Evolutionary conservation across 2,329 filamentous ascomycete species (phyloP), one percentile per base, ranked within the genome.

Genomic region (Penicillium crustosum): DNA sequence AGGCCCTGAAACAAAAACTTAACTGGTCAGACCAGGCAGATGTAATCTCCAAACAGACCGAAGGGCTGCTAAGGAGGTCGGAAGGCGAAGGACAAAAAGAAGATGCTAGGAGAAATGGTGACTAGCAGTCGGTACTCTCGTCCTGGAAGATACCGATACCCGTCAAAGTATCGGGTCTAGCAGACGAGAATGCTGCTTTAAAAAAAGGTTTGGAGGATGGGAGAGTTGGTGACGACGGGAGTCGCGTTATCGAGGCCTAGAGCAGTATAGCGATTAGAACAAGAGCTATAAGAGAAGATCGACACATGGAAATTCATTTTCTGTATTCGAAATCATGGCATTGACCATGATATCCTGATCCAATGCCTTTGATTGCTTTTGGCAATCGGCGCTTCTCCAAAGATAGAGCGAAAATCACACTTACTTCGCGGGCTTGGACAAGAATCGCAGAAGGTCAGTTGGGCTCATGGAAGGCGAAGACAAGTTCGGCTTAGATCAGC

Each of bases 371-470:
- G n/a, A 52, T 31, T 17, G 48, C 23, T 17, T 31, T 51, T 45
- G 29, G 17, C 19, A 35, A 36, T 25, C 5, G 27, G 7, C 35
- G 9, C 12, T 15, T 48, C 23, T 55, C 41, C 42, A 42, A 42
- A 57, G 48, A 41, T 42, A 50, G 42, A 29, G 35, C 55, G 53
- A 38, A 29, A 35, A 48, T 51, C 60, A 59, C 63, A 81, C 89
- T 75, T 80, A 96, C 92, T 96, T 96, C 78, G 91, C 90, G 75
- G 91, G 91, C 83, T 94, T 94, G 75, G 91, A 95, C 70, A 96
- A 86, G 82, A 95, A 94, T 81, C 91, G 90, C 75, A 96, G 86
- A 73, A 95, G 87, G 79, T 95, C 90, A 81, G 88, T 89, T 78
- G 85, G 88, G 89, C 86, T 93, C 92, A 96, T 96, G 88, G 86